These are phyloP conservation scores for Chaetomiaceae sp. DNA, from an alignment of 2,329 filamentous ascomycete genomes.

Conservation along the genomic window DNA sequence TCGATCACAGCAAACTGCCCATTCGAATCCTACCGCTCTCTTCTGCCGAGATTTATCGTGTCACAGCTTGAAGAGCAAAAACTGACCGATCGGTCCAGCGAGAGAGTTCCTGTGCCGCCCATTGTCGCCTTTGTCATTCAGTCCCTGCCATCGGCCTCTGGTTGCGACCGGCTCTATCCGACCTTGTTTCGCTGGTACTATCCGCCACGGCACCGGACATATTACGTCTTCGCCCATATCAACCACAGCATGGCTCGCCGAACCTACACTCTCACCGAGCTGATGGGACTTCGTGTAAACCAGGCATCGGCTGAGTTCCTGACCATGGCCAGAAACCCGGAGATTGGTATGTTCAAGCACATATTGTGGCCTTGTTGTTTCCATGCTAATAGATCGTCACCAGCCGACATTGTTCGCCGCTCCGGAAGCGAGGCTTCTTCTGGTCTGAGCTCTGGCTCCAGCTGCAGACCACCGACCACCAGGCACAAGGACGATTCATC, in stretches of 20 bases:
- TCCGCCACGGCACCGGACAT: conserved; percentile 33
- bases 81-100: conserved; percentile 33
- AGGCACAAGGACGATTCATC: conserved; percentile 32
- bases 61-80: conserved; percentile 39
- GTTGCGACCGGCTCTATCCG: conserved; percentile 28
- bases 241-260: conserved; percentile 38
- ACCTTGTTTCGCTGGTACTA: conserved; percentile 39
- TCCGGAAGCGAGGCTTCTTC: conserved; percentile 19
- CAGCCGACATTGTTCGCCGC: conserved; percentile 29
- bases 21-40: neutral
- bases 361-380: too few relatives aligned
- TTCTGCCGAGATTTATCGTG: conserved; percentile 33
- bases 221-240: conserved; percentile 39
- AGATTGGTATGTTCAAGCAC: conserved; percentile 35
- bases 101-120: conserved; percentile 28
- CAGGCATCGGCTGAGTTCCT: conserved; percentile 1
- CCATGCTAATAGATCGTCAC: neutral
- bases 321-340: conserved; percentile 28
- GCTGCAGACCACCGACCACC: conserved; percentile 1
- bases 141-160: conserved; percentile 25
- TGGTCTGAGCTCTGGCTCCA: neutral
- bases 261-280: conserved; percentile 41
- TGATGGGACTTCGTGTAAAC: conserved; percentile 37
- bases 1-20: neutral
- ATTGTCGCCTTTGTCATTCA: conserved; percentile 32